Conservation (phyloP, 164 flowering plant species). For the Magnolia officinalis region DNA sequence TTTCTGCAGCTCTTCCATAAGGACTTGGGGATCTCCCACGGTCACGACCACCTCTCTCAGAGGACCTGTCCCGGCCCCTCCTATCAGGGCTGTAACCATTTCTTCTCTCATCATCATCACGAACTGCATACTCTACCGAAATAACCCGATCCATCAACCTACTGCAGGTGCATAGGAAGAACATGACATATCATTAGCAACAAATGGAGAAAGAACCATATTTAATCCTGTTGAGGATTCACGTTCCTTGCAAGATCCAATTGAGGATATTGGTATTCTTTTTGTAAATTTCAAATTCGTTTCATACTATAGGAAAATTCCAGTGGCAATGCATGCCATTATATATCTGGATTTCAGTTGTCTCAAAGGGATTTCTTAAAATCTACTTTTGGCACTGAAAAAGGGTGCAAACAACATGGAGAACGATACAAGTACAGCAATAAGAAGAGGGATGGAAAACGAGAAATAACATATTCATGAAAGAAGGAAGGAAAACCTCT, state of each 20-base stretch:
- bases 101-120: constrained; percentile 83
- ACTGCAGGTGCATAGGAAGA: constrained; percentile 36
- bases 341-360: too few species aligned
- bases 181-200: background rate
- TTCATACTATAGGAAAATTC: too few species aligned
- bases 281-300: too few species aligned
- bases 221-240: too few species aligned
- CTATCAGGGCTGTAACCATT: constrained; percentile 69
- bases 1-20: constrained; percentile 30
- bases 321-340: too few species aligned
- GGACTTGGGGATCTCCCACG: constrained; percentile 35
- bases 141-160: constrained; percentile 87
- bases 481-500: constrained; percentile 34
- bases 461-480: background rate
- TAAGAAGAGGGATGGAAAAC: too few species aligned
- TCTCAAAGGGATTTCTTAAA: too few species aligned
- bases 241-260: background rate
- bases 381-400: too few species aligned
- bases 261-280: too few species aligned
- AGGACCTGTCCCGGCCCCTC: constrained; percentile 46
- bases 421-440: too few species aligned
- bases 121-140: constrained; percentile 87
- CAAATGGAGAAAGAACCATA: too few species aligned
- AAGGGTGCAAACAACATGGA: too few species aligned
- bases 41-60: constrained; percentile 48